Evolutionary conservation across 2,329 filamentous ascomycete species (phyloP).

Genomic region (Colletotrichum limetticola): DNA sequence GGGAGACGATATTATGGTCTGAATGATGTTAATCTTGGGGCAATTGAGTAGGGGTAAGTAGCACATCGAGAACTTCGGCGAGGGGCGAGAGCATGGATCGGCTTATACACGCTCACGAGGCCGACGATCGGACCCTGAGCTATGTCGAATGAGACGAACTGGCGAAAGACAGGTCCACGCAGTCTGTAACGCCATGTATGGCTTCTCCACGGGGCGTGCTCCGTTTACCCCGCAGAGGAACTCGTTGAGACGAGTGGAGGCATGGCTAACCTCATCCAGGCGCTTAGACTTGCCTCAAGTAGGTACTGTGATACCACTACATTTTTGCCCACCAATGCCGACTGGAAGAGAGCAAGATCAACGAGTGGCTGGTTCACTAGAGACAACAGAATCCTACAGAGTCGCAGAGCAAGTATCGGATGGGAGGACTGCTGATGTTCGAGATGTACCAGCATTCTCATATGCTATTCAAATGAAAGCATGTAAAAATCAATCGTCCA

Average conservation of each 20-base stretch:
- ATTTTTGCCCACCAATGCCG: not conserved
- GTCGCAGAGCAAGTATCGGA: no score
- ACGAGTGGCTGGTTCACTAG: not conserved
- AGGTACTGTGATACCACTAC: not conserved
- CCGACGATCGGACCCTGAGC: not conserved
- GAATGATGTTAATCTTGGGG: not conserved
- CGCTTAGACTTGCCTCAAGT: not conserved
- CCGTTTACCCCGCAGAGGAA: slow-evolving; percentile 19
- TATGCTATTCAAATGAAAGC: not conserved
- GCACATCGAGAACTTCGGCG: no score
- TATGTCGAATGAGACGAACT: not conserved
- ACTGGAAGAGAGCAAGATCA: not conserved
- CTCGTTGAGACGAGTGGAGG: not conserved
- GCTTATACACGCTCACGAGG: not conserved
- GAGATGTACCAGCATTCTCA: no score
- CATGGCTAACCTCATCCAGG: not conserved
- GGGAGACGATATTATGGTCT: not conserved
- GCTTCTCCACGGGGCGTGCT: not conserved
- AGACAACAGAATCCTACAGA: not conserved
- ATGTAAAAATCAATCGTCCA: no score
- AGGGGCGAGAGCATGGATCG: not conserved
- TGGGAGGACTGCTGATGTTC: no score
- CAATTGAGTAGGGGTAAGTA: not conserved
- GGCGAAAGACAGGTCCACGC: not conserved
- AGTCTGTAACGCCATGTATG: not conserved